Evolutionary conservation across 2,329 filamentous ascomycete species (phyloP).

Genomic region (Penicillium digitatum): DNA sequence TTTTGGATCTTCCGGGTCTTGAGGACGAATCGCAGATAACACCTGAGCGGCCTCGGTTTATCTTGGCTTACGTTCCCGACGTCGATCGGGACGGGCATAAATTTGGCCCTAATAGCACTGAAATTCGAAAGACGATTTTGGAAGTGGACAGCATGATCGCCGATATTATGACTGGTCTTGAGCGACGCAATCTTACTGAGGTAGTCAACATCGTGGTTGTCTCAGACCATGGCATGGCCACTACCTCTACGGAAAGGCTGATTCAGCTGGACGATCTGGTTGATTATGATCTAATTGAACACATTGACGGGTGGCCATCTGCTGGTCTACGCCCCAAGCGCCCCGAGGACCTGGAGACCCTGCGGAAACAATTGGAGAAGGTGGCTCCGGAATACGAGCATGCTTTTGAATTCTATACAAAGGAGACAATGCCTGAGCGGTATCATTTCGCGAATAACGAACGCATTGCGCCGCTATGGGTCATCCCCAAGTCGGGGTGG

Average conservation of each 20-base stretch:
- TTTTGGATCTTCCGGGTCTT: constrained; percentile 75
- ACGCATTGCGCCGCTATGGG: constrained; percentile 91
- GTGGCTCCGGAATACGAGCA: constrained; percentile 55
- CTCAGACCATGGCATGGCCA: constrained; percentile 97
- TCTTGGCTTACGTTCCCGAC: constrained; percentile 90
- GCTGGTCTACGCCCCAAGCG: constrained; percentile 81
- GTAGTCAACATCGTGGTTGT: constrained; percentile 96
- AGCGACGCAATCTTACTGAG: constrained; percentile 74
- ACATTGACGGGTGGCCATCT: constrained; percentile 90
- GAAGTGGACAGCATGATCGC: constrained; percentile 81
- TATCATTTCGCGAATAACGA: constrained; percentile 88
- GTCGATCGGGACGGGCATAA: constrained; percentile 83
- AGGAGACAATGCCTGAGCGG: constrained; percentile 80
- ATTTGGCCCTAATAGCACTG: constrained; percentile 91
- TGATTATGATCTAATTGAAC: constrained; percentile 70
- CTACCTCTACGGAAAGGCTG: constrained; percentile 73
- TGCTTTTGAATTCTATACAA: constrained; percentile 81
- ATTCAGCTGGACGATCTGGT: constrained; percentile 88
- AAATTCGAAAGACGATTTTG: constrained; percentile 73
- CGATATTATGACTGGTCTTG: constrained; percentile 68
- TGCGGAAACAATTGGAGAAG: constrained; percentile 59
- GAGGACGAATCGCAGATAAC: constrained; percentile 52
- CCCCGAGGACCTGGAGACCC: constrained; percentile 57
- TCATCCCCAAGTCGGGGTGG: constrained; percentile 89
- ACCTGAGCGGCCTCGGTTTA: constrained; percentile 74